Evolutionary conservation across 495 filamentous ascomycete genomes (phyloP).

Genomic region (Trypethelium eluteriae): DNA sequence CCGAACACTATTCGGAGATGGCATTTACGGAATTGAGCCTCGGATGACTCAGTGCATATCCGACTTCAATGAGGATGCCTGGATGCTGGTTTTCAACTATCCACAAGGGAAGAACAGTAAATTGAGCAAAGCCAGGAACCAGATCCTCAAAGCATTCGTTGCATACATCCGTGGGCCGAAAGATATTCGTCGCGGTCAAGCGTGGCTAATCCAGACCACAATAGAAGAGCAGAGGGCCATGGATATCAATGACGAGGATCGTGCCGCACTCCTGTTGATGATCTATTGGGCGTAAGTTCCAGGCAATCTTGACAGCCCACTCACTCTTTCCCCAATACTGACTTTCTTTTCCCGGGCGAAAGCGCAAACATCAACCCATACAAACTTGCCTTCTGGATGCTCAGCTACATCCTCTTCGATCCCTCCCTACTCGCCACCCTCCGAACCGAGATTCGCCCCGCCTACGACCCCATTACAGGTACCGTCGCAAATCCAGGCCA

Average conservation of each 20-base stretch:
- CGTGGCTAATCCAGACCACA: background rate
- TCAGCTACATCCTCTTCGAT: slow-evolving; percentile 23
- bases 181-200: background rate
- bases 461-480: background rate
- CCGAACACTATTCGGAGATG: slow-evolving; percentile 20
- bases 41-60: slow-evolving; percentile 18
- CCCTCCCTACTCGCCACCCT: background rate
- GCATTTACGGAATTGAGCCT: slow-evolving; percentile 23
- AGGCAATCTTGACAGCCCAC: background rate
- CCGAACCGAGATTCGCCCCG: background rate
- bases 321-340: slow-evolving; percentile 1
- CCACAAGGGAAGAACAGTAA: slow-evolving; percentile 16
- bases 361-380: slow-evolving; percentile 26
- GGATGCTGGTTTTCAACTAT: slow-evolving; percentile 27
- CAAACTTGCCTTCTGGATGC: slow-evolving; percentile 30
- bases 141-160: background rate
- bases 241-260: background rate
- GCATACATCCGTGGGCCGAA: slow-evolving; percentile 17
- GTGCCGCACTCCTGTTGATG: background rate
- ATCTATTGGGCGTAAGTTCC: slow-evolving; percentile 14
- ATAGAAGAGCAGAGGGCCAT: background rate
- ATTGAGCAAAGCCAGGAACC: slow-evolving; percentile 15
- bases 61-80: slow-evolving; percentile 27
- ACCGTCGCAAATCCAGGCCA: background rate
- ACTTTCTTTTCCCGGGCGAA: background rate